Evolutionary conservation across 176 grass and related monocot genomes (phyloP).

Genomic region (Rhynchospora breviuscula): DNA sequence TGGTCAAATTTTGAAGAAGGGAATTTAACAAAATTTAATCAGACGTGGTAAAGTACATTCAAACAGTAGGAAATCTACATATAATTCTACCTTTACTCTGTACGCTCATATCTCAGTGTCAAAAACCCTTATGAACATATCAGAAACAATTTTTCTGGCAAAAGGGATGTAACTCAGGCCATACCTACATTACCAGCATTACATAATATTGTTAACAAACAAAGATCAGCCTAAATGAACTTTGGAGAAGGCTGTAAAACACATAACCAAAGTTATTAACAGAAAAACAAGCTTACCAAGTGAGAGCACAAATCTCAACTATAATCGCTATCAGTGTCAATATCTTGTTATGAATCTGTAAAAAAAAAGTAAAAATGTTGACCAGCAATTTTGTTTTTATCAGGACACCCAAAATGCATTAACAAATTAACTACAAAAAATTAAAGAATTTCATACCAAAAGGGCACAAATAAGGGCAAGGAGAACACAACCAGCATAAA

Average conservation of each 20-base stretch:
- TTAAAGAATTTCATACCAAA: slow-evolving; percentile 47
- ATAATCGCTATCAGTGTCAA: slow-evolving; percentile 71
- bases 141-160: slow-evolving; percentile 56
- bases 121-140: slow-evolving; percentile 68
- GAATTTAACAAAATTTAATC: not conserved
- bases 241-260: not conserved
- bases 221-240: not conserved
- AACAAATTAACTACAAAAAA: not conserved
- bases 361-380: not conserved
- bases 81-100: not conserved
- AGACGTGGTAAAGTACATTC: not conserved
- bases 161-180: slow-evolving; percentile 92
- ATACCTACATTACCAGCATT: slow-evolving; percentile 46
- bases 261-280: not conserved
- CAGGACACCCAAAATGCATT: not conserved
- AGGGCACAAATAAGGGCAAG: slow-evolving; percentile 75
- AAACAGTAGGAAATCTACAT: not conserved
- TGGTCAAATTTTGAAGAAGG: not conserved
- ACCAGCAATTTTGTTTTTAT: slow-evolving; percentile 2
- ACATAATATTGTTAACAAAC: slow-evolving; percentile 18
- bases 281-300: slow-evolving; percentile 49
- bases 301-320: slow-evolving; percentile 73
- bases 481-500: slow-evolving; percentile 71
- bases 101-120: slow-evolving; percentile 68
- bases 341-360: slow-evolving; percentile 86